Evolutionary conservation across 164 flowering plant genomes (phyloP), one percentile per base, ranked within the genome.

Genomic region (Stephania japonica): DNA sequence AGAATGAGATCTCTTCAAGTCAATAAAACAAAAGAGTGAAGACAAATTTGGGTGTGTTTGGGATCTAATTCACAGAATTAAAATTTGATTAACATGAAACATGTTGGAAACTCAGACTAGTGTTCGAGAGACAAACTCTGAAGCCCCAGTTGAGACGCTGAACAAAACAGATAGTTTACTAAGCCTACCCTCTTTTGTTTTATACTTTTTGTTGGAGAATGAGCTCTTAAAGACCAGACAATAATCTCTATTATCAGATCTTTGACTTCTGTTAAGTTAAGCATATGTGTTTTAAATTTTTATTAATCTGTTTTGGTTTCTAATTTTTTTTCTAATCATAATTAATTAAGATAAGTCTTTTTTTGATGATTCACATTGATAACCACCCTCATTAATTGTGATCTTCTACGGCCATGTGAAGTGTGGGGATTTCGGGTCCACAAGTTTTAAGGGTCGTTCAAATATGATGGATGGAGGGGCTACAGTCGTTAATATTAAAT

Each of bases 391-490:
- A 38, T 24, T 72, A n/a, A 23, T 25, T 61, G 47, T 69, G 44
- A 69, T 64, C 42, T 43, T 61, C 10, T 43, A 24, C 68, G 63
- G 12, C 73, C 71, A 76, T 76, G 78, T 76, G 78, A 53, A 67
- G 65, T 71, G 71, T 71, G 59, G 61, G 56, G 66, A 65, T 70
- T 19, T 66, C 23, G 43, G 59, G 53, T 24, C 41, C 47, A 18
- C 26, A 32, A 19, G 38, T 19, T 44, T 27, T n/a, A 49, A 23
- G 42, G 42, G 18, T 16, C 6, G 24, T 56, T 67, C 67, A 42
- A 74, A 73, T 16, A 16, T 73, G 71, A 67, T 50, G 24, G 63
- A 70, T 59, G 68, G 6, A 16, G 47, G 62, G 77, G 65, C 26
- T 24, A 62, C 77, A 75, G 25, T 61, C 68, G 63, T 44, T 27